Evolutionary conservation across 2,329 filamentous ascomycete genomes (phyloP).

Genomic region (Colletotrichum sp.): DNA sequence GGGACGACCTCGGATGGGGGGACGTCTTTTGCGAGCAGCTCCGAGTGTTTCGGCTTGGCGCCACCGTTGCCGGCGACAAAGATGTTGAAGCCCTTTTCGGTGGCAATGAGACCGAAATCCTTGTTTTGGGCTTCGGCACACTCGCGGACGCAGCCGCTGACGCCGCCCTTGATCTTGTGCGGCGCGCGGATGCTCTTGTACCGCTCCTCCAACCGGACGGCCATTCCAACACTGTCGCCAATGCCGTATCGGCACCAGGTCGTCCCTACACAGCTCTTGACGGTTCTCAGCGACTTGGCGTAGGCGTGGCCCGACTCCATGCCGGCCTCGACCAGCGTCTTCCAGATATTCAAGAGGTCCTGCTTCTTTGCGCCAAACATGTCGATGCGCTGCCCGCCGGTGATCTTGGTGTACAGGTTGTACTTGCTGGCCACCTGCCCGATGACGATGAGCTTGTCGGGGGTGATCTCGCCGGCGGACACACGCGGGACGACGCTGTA

Average conservation of each 20-base stretch:
- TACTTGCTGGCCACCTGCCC: constrained; percentile 86
- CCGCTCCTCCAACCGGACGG: constrained; percentile 82
- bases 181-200: constrained; percentile 91
- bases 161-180: constrained; percentile 90
- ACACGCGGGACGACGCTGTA: constrained; percentile 88
- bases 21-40: constrained; percentile 86
- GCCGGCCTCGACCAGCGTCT: constrained; percentile 77
- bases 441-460: constrained; percentile 83
- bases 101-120: constrained; percentile 91
- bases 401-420: constrained; percentile 88
- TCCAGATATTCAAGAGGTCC: constrained; percentile 83
- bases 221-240: constrained; percentile 90
- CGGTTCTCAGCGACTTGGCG: constrained; percentile 84
- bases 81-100: constrained; percentile 92
- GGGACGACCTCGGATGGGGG: constrained; percentile 81
- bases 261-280: constrained; percentile 90
- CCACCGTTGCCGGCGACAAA: constrained; percentile 91
- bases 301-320: constrained; percentile 94
- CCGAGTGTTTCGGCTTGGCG: constrained; percentile 80
- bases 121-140: constrained; percentile 94
- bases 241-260: constrained; percentile 92
- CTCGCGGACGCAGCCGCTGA: constrained; percentile 90
- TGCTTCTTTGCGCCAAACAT: constrained; percentile 92
- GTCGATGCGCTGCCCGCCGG: constrained; percentile 88
- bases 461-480: constrained; percentile 84